A percentile compares a stretch with the other conserved stretches of the same genome.
Conservation (phyloP, 2,329 filamentous ascomycete genomes). For the Trichoderma aggressivum region DNA sequence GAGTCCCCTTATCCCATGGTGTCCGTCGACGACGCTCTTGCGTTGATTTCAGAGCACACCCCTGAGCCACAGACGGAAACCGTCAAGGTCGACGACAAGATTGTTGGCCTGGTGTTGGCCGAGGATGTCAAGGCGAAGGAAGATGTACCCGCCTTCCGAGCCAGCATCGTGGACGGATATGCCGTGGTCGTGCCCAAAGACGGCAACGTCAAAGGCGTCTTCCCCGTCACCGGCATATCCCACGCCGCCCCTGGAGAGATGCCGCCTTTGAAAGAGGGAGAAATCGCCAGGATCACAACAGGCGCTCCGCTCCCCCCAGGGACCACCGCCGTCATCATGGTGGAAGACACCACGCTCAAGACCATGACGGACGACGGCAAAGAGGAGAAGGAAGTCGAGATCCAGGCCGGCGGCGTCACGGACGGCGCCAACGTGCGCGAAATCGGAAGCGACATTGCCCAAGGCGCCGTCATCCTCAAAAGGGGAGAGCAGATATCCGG, state of each 20-base stretch:
- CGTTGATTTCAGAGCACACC: conserved; percentile 68
- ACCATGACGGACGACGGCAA: conserved; percentile 72
- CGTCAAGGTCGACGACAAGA: conserved; percentile 57
- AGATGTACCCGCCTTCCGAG: conserved; percentile 86
- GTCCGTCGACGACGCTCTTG: conserved; percentile 75
- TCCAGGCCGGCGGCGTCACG: conserved; percentile 72
- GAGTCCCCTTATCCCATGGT: conserved; percentile 92
- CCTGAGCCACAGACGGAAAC: conserved; percentile 58
- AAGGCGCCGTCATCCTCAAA: conserved; percentile 66
- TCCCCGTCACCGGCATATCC: conserved; percentile 81
- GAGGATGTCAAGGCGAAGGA: conserved; percentile 77
- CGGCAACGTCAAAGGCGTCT: conserved; percentile 69
- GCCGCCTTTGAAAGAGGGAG: conserved; percentile 62
- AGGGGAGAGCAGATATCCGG: conserved; percentile 81
- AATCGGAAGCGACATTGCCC: conserved; percentile 79
- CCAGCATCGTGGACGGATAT: conserved; percentile 96
- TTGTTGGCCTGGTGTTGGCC: conserved; percentile 78
- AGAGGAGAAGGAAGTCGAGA: conserved; percentile 86
- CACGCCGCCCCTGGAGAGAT: conserved; percentile 75
- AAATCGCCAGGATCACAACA: conserved; percentile 89
- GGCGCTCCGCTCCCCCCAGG: conserved; percentile 86
- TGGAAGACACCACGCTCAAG: conserved; percentile 83
- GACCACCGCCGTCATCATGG: conserved; percentile 85
- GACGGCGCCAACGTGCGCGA: conserved; percentile 86
- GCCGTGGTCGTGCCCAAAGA: conserved; percentile 68